These are phyloP conservation scores for Schizochytrium sp. DNA, from an alignment of 108 stramenopile genomes.

Conservation along the genomic window DNA sequence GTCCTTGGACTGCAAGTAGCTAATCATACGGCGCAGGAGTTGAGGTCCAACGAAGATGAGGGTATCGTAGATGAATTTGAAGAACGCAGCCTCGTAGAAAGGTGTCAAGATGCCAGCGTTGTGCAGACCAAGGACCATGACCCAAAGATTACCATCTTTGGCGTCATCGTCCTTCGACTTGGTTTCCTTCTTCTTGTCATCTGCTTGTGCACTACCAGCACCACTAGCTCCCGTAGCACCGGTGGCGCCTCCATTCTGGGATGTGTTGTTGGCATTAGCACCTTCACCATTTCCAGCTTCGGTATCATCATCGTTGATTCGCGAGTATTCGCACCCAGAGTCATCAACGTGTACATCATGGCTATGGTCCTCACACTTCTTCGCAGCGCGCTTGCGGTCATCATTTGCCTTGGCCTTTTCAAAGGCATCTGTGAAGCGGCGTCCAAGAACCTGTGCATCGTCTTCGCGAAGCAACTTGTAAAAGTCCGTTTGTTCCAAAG, in stretches of 20 bases:
- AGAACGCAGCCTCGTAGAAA: slow-evolving; percentile 61
- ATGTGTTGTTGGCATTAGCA: neutral
- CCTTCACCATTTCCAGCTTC: neutral
- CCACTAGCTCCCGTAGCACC: neutral
- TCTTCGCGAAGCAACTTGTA: neutral
- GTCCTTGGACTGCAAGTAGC: slow-evolving; percentile 70
- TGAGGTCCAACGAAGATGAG: slow-evolving; percentile 88
- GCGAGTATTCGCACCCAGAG: slow-evolving; percentile 22
- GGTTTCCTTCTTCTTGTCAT: neutral
- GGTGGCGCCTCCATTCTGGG: neutral
- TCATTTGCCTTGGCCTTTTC: neutral
- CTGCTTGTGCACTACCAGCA: neutral
- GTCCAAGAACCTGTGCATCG: neutral
- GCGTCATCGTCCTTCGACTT: neutral
- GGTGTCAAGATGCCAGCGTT: slow-evolving; percentile 7
- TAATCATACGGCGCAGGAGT: slow-evolving; percentile 83
- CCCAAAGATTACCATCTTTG: neutral
- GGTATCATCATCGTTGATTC: neutral
- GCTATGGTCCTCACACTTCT: neutral
- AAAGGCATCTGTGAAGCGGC: slow-evolving; percentile 24
- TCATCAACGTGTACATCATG: neutral
- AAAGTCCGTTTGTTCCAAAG: slow-evolving; percentile 51
- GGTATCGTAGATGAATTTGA: slow-evolving; percentile 87
- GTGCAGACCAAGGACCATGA: slow-evolving; percentile 44
- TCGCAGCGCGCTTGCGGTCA: neutral